A percentile compares a stretch with the other conserved stretches of the same genome.
Evolutionary conservation across 2,329 filamentous ascomycete genomes (phyloP).

Genomic region (Neonectria neomacrospora): DNA sequence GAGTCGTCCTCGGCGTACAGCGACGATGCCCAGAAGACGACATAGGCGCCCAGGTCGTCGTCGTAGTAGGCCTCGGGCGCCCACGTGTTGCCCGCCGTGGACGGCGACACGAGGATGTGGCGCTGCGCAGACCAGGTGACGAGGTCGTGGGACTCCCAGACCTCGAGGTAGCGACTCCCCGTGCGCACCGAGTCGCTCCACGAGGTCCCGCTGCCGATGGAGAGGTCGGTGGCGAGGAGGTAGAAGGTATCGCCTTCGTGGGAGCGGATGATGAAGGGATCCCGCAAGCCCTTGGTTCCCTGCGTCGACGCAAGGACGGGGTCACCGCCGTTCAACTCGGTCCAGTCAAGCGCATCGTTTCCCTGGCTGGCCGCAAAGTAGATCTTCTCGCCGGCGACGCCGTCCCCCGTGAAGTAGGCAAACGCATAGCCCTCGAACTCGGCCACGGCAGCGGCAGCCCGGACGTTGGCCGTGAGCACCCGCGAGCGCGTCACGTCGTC

Average conservation of each 20-base stretch:
- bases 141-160: slow-evolving; percentile 64
- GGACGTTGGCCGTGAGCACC: slow-evolving; percentile 49
- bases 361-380: slow-evolving; percentile 63
- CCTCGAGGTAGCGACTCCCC: slow-evolving; percentile 62
- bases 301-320: slow-evolving; percentile 57
- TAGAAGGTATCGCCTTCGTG: slow-evolving; percentile 63
- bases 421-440: slow-evolving; percentile 60
- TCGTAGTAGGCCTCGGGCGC: slow-evolving; percentile 64
- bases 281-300: slow-evolving; percentile 62
- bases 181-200: slow-evolving; percentile 60
- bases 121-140: slow-evolving; percentile 63
- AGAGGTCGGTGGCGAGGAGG: slow-evolving; percentile 63
- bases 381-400: slow-evolving; percentile 60
- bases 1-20: slow-evolving; percentile 56
- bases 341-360: slow-evolving; percentile 63
- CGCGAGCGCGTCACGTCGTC: slow-evolving; percentile 43
- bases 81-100: slow-evolving; percentile 64
- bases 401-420: slow-evolving; percentile 61
- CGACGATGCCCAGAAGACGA: slow-evolving; percentile 59
- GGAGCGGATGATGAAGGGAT: slow-evolving; percentile 64
- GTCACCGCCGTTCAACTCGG: slow-evolving; percentile 59
- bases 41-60: slow-evolving; percentile 53
- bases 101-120: slow-evolving; percentile 60
- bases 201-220: slow-evolving; percentile 64
- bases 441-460: slow-evolving; percentile 46